Evolutionary conservation across 805 yeast species (phyloP).

Genomic region (Candida glaebosa): DNA sequence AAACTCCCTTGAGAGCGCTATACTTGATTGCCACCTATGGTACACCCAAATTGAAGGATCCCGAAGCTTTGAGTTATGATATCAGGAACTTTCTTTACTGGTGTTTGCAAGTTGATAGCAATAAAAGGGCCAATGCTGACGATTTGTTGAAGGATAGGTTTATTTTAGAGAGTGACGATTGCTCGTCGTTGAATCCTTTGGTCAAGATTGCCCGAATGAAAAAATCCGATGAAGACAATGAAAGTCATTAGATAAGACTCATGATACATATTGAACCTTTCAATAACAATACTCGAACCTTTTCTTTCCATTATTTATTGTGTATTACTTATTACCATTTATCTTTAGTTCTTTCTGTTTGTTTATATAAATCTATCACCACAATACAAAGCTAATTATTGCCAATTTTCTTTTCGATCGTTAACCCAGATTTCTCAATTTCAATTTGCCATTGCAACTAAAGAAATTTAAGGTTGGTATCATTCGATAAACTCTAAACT

Average conservation of each 20-base stretch:
- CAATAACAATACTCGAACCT: no score
- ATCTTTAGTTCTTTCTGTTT: background rate
- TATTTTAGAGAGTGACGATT: constrained; percentile 59
- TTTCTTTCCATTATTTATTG: background rate
- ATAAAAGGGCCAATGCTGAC: constrained; percentile 72
- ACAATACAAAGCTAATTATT: background rate
- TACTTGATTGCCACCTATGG: constrained; percentile 96
- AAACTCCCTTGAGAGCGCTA: constrained; percentile 89
- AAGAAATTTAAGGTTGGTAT: no score
- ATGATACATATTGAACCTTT: no score
- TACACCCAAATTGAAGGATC: constrained; percentile 89
- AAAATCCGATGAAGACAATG: constrained; percentile 36
- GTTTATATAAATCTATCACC: background rate
- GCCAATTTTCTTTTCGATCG: no score
- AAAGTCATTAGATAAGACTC: constrained; percentile 5
- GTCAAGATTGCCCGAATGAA: constrained; percentile 73
- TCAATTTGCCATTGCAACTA: no score
- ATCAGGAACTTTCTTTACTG: constrained; percentile 69
- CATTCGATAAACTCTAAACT: no score
- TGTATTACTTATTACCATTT: background rate
- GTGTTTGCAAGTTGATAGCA: constrained; percentile 81
- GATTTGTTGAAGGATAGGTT: constrained; percentile 68
- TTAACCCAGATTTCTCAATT: no score
- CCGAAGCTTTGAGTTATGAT: constrained; percentile 67
- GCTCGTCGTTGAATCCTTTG: constrained; percentile 62